A percentile compares a stretch with the other conserved stretches of the same genome.
These are phyloP conservation scores for Metarhizium brunneum DNA, from an alignment of 2,329 filamentous ascomycete species.

Conservation along the genomic window DNA sequence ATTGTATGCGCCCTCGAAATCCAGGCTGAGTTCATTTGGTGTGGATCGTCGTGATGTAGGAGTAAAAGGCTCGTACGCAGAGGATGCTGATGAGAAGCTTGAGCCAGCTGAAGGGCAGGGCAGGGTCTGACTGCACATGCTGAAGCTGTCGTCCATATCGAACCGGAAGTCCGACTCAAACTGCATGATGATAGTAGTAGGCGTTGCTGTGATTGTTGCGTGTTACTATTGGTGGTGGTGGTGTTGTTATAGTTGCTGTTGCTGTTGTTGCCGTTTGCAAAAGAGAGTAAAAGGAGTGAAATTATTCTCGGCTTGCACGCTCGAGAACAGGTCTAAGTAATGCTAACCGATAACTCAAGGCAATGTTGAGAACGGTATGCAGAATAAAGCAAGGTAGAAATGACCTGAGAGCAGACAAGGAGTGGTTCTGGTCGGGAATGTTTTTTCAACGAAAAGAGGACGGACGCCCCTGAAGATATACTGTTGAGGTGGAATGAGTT, in stretches of 20 bases:
- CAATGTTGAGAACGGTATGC: not conserved
- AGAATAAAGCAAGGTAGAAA: conserved; percentile 7
- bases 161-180: conserved; percentile 29
- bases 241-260: not conserved
- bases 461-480: conserved; percentile 33
- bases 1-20: conserved; percentile 26
- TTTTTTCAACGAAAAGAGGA: conserved; percentile 20
- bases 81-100: conserved; percentile 32
- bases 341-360: conserved; percentile 1
- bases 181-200: conserved; percentile 21
- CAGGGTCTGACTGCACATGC: conserved; percentile 26
- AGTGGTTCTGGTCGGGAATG: conserved; percentile 25
- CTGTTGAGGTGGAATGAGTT: conserved; percentile 26
- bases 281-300: conserved; percentile 1
- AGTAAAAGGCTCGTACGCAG: conserved; percentile 33
- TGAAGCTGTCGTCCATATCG: conserved; percentile 31
- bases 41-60: conserved; percentile 35
- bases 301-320: conserved; percentile 1
- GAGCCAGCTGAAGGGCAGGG: conserved; percentile 24
- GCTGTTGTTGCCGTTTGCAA: not conserved
- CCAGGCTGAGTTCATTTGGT: conserved; percentile 27
- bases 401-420: conserved; percentile 4
- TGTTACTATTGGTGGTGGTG: not conserved
- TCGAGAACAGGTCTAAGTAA: conserved; percentile 1
- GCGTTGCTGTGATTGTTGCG: not conserved